Percentiles rank a stretch among this genome's conserved stretches.
Evolutionary conservation across 768 basidiomycete genomes (phyloP).

Genomic region (Russula dissimulans): DNA sequence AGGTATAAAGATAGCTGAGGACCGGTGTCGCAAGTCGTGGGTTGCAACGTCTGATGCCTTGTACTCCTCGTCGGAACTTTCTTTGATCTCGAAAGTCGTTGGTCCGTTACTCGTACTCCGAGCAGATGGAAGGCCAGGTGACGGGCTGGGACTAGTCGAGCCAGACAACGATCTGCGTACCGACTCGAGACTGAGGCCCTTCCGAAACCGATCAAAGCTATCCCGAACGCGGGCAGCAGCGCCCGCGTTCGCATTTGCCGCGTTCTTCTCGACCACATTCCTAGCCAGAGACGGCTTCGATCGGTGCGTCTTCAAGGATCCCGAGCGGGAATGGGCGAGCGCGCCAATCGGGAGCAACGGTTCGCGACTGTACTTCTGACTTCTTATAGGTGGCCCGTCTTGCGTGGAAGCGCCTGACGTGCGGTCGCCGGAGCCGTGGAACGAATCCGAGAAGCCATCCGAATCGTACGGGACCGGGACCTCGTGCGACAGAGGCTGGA

Average conservation of each 20-base stretch:
- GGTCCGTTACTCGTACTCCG: slow-evolving; percentile 6
- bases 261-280: slow-evolving; percentile 25
- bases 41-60: slow-evolving; percentile 9
- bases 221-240: slow-evolving; percentile 39
- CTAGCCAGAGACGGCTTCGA: slow-evolving; percentile 21
- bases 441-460: slow-evolving; percentile 30
- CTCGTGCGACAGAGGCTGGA: slow-evolving; percentile 32
- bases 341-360: slow-evolving; percentile 56
- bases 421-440: not conserved
- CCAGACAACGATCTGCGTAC: slow-evolving; percentile 21
- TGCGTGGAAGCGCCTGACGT: slow-evolving; percentile 21
- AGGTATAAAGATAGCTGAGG: slow-evolving; percentile 12
- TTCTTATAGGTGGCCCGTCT: slow-evolving; percentile 29
- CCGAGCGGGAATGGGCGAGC: slow-evolving; percentile 19
- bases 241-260: slow-evolving; percentile 21
- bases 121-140: slow-evolving; percentile 10
- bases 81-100: slow-evolving; percentile 17
- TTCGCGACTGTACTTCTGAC: slow-evolving; percentile 57
- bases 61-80: slow-evolving; percentile 13
- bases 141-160: slow-evolving; percentile 15
- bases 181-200: slow-evolving; percentile 35
- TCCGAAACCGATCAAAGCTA: slow-evolving; percentile 52
- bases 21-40: slow-evolving; percentile 8
- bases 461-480: slow-evolving; percentile 34
- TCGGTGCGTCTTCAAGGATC: slow-evolving; percentile 21